Percentiles rank a stretch among this genome's conserved stretches.
phyloP scores from a whole-genome alignment of 2,329 filamentous ascomycete genomes.

The Chaetomium olivaceum region DNA sequence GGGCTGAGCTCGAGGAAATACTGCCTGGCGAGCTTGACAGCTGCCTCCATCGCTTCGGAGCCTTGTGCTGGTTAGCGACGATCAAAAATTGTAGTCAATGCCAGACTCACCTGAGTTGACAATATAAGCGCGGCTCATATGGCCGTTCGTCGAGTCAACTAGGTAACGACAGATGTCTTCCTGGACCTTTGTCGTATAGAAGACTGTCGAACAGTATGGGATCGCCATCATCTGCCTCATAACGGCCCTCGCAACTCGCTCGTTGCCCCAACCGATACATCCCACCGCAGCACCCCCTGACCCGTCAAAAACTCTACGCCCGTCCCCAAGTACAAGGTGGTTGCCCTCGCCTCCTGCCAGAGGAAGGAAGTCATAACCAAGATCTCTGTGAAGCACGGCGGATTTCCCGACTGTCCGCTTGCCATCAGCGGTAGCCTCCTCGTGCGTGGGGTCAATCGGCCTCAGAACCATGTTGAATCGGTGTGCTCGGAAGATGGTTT shows the following conservation, averaged over 20 bases:
- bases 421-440: neutral
- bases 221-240: constrained; percentile 43
- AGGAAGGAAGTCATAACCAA: constrained; percentile 38
- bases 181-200: constrained; percentile 44
- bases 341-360: constrained; percentile 42
- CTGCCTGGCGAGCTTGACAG: constrained; percentile 64
- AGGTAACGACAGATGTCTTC: constrained; percentile 44
- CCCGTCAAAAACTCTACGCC: constrained; percentile 46
- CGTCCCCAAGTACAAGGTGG: constrained; percentile 44
- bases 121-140: constrained; percentile 43
- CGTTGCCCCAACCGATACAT: constrained; percentile 49
- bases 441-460: constrained; percentile 19
- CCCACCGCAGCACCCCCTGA: constrained; percentile 50
- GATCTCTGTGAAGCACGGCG: constrained; percentile 44
- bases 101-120: constrained; percentile 40
- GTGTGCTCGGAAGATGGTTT: neutral
- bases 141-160: constrained; percentile 41
- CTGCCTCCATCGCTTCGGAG: constrained; percentile 66
- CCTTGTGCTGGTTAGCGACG: constrained; percentile 41
- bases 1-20: constrained; percentile 60
- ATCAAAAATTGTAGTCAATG: constrained; percentile 36
- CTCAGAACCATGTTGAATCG: constrained; percentile 30
- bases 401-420: constrained; percentile 30
- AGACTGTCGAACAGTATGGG: constrained; percentile 47
- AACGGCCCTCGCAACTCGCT: constrained; percentile 45